phyloP scores from a whole-genome alignment of 2,329 filamentous ascomycete species.

The Botrytis pseudocinerea region DNA sequence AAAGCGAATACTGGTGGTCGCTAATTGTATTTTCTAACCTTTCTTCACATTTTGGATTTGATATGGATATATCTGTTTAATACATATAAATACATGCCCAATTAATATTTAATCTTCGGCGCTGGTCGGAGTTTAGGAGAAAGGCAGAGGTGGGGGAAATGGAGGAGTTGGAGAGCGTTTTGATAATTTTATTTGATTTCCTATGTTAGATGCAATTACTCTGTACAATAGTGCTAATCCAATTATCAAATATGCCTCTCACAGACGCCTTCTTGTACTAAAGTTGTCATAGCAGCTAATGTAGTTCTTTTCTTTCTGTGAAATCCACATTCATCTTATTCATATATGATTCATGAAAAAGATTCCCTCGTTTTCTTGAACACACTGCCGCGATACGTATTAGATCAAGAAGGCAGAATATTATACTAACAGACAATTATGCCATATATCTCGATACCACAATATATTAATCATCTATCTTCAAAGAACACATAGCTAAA shows the following conservation, averaged over 20 bases:
- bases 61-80: neutral
- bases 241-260: neutral
- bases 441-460: neutral
- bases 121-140: neutral
- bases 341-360: neutral
- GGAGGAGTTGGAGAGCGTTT: neutral
- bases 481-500: neutral
- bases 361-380: neutral
- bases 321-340: neutral
- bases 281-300: neutral
- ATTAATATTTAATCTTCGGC: neutral
- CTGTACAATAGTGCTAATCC: neutral
- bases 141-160: neutral
- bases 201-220: neutral
- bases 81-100: neutral
- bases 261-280: neutral
- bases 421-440: neutral
- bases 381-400: neutral
- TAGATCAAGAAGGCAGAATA: neutral
- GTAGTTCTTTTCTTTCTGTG: neutral
- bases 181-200: neutral
- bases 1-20: neutral
- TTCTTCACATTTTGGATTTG: neutral
- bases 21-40: neutral
- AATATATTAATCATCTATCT: neutral